phyloP scores from a whole-genome alignment of 176 grass and related monocot genomes.

The Aegilops bicornis region DNA sequence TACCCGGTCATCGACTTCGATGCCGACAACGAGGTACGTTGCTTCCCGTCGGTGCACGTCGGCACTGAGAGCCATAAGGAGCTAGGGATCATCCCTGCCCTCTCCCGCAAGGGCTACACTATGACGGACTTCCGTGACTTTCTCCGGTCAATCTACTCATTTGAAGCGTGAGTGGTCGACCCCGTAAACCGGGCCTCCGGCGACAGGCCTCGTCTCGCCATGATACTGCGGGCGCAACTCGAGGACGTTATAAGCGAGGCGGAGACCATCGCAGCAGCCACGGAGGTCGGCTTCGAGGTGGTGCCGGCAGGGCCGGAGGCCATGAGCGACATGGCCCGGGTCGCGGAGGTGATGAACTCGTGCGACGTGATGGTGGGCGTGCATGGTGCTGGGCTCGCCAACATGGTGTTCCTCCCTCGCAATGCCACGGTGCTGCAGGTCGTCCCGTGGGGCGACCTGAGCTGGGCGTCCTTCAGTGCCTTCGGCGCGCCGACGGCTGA shows the following conservation, averaged over 20 bases:
- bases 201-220: constrained; percentile 44
- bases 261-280: constrained; percentile 8
- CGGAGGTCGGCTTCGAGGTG: constrained; percentile 51
- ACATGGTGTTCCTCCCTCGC: constrained; percentile 1
- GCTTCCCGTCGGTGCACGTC: constrained; percentile 51
- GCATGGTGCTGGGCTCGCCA: constrained; percentile 9
- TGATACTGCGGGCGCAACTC: constrained; percentile 55
- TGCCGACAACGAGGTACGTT: constrained; percentile 45
- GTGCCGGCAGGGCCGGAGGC: constrained; percentile 47
- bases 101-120: constrained; percentile 34
- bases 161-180: constrained; percentile 30
- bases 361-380: constrained; percentile 6
- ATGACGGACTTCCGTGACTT: constrained; percentile 64
- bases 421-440: constrained; percentile 52
- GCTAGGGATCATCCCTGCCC: constrained; percentile 44
- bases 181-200: neutral
- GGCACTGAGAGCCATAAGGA: constrained; percentile 57
- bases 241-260: constrained; percentile 47
- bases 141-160: constrained; percentile 33
- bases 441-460: constrained; percentile 56
- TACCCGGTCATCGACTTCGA: constrained; percentile 56
- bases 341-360: constrained; percentile 28
- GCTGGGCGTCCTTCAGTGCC: constrained; percentile 34
- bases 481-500: constrained; percentile 44
- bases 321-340: constrained; percentile 15